Evolutionary conservation across 805 yeast species (phyloP), one percentile per base, ranked within the genome.

Genomic region (Yarrowia yakushimensis): DNA sequence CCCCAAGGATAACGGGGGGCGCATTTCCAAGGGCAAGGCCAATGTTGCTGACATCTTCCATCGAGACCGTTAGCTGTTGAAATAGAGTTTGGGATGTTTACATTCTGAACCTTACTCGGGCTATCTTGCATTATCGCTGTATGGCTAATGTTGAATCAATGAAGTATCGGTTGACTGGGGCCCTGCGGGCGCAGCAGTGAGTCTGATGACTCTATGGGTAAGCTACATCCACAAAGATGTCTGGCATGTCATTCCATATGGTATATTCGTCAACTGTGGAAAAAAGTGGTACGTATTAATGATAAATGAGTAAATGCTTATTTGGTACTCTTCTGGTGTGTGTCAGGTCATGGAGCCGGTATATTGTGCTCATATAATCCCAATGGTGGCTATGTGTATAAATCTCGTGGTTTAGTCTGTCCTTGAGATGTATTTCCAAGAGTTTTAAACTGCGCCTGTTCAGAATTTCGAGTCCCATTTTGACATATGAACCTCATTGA

Each of bases 101-200:
- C 34, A 22, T 48, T 23, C n/a, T 20, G 39, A 48, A 48, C 55
- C 39, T 31, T 48, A n/a, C n/a, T 31, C 23, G 28, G 30, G 30
- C 55, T 48, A 48, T 48, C 55, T 31, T 48, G 55, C 55, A 48
- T 48, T 48, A 48, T 48, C 55, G 55, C 55, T 48, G 55, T 48
- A 48, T 33, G 22, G 55, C 55, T 48, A 33, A 27, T n/a, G 39
- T 33, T 22, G 39, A 20, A 20, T 11, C 17, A 45, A 45, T 17
- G n/a, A 28, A 17, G 36, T 13, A 45, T 27, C 52, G 18, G 36
- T 30, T 45, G 50, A n/a, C 23, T 27, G 50, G 3, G 31, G 4
- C 7, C 8, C 20, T 17, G 33, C n/a, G 5, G 17, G 11, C 22
- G 7, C 13, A 17, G 22, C 11, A 12, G 34, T 25, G 20, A 15